Conservation (phyloP, 352 stramenopile genomes). For the Phytopythium montanum region DNA sequence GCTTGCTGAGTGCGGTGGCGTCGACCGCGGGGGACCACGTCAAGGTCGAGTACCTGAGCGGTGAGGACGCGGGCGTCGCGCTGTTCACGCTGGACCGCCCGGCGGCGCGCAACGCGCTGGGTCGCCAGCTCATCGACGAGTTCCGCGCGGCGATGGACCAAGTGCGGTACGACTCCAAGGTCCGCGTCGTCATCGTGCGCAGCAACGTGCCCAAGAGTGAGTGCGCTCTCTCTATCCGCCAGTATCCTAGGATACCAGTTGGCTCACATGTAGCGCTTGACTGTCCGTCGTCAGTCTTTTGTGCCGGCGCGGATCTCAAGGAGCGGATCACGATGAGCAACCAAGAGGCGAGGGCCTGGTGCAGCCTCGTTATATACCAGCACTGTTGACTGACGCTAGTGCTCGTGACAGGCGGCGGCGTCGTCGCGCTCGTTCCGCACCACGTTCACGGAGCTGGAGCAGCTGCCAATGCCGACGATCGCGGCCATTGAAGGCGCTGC, state of each 20-base stretch:
- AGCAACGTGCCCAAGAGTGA: slow-evolving; percentile 60
- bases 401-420: slow-evolving; percentile 23
- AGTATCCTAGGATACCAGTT: background rate
- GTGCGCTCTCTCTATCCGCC: background rate
- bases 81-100: slow-evolving; percentile 79
- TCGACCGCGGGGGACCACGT: slow-evolving; percentile 32
- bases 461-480: slow-evolving; percentile 92
- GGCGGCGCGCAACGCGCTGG: slow-evolving; percentile 71
- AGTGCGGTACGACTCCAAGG: slow-evolving; percentile 57
- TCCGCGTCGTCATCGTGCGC: slow-evolving; percentile 79
- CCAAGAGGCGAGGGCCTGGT: slow-evolving; percentile 72
- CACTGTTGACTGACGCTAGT: too few species aligned
- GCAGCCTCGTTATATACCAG: too few species aligned
- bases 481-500: slow-evolving; percentile 90
- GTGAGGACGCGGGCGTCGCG: slow-evolving; percentile 52
- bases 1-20: slow-evolving; percentile 14
- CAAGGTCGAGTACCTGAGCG: slow-evolving; percentile 54
- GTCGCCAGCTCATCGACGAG: slow-evolving; percentile 79
- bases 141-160: slow-evolving; percentile 64
- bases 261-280: background rate
- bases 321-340: slow-evolving; percentile 87
- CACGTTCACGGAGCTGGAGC: slow-evolving; percentile 82
- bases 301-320: slow-evolving; percentile 88
- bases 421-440: slow-evolving; percentile 59
- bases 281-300: slow-evolving; percentile 66